Conservation (phyloP, 164 flowering plant species). For the Kalanchoe fedtschenkoi region DNA sequence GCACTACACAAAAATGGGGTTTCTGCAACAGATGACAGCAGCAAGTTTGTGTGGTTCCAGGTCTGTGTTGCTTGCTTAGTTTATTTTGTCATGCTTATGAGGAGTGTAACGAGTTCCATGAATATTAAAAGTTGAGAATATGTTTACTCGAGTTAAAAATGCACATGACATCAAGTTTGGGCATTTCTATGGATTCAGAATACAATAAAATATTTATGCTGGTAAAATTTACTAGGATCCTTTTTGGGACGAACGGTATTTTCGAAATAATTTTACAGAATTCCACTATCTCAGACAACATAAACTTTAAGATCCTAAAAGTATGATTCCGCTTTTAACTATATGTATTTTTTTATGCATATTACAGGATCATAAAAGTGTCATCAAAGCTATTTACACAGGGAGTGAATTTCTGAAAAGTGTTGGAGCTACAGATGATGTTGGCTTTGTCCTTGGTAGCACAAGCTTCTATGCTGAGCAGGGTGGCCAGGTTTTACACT, state of each 20-base stretch:
- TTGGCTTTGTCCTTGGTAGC: constrained; percentile 65
- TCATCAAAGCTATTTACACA: constrained; percentile 71
- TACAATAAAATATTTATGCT: background rate
- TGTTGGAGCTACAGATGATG: constrained; percentile 40
- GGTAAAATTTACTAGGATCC: too few relatives aligned
- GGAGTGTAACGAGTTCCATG: background rate
- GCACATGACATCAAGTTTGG: too few relatives aligned
- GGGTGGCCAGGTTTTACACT: constrained; percentile 85
- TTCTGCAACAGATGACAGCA: constrained; percentile 60
- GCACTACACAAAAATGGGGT: constrained; percentile 56
- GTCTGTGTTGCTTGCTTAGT: constrained; percentile 19
- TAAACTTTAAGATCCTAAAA: background rate
- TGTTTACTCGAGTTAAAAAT: background rate
- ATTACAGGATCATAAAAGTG: constrained; percentile 62
- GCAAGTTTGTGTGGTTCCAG: constrained; percentile 80
- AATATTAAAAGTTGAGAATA: background rate
- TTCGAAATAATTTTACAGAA: too few relatives aligned
- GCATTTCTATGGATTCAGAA: too few relatives aligned
- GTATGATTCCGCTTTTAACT: background rate
- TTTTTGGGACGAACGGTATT: too few relatives aligned
- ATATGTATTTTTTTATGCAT: background rate
- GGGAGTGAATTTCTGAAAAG: constrained; percentile 60
- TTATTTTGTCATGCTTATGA: background rate
- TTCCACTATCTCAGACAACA: background rate
- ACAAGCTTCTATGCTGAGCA: constrained; percentile 97